Base-by-base conservation (phyloP, 2,329 filamentous ascomycete species). In the Zymoseptoria passerinii region DNA sequence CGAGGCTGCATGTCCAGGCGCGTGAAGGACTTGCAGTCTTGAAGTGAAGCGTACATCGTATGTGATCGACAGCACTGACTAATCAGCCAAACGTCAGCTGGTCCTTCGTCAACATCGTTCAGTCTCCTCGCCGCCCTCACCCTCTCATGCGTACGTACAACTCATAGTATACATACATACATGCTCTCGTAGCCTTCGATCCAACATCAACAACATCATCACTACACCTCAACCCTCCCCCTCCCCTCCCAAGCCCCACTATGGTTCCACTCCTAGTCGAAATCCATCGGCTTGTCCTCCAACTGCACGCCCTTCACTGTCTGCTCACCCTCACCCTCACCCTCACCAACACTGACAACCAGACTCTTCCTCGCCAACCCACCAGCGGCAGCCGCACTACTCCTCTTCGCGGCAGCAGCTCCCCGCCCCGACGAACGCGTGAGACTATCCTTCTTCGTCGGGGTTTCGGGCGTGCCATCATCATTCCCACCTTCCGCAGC, bases 261-360 rank as follows among this genome's bases (percentile, higher is more conserved):
- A 19, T 63, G 57, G 63, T 65, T 63, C 66, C 61, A 68, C 60
- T 65, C 67, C 68, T 70, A 89, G 73, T 89, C 86, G 74, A 71
- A 71, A 58, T 90, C 86, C 85, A 90, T 89, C n/a, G 87, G 85
- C 73, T 83, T 85, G 71, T 91, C 88, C 68, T 84, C 83, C 68
- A 91, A 77, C 65, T 84, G 86, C 49, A 90, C 86, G 6, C 85
- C 83, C 73, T 74, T 63, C 13, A 44, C 35, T 5, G 62, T 75
- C 73, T 59, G 72, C 71, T 63, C 76, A 74, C 59, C 70, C 53
- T 62, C 60, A 16, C 56, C 28, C 29, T 62, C 61, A 28, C 61
- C 67, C 52, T 70, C 70, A 28, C 63, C 56, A 8, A 53, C 52
- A 19, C 65, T 64, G 48, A 67, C 67, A 49, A 72, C 65, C 20